Base-by-base conservation (phyloP, 1,284 basidiomycete species). In the Microbotryomycetes sp. region DNA sequence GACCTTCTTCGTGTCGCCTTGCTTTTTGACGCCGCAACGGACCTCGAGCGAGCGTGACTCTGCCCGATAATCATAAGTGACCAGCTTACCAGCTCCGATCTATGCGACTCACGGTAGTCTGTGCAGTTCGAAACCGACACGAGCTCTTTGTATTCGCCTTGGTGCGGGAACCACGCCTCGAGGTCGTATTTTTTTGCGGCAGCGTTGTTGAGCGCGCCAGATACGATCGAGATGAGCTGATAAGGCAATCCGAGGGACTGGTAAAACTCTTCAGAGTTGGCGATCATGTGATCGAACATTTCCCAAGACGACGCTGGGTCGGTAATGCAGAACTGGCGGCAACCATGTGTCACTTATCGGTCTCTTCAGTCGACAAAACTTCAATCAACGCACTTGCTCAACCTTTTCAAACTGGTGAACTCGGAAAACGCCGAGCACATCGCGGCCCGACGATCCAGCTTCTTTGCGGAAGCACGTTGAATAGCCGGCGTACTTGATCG, bases 371-470 rank as follows among this genome's bases (percentile, higher is more conserved):
- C 30, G 23, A 4, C 4, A 5, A 21, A 23, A 52, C 13, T 13
- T 2, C 28, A 2, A 2, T 5, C 6, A 0, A 60, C 76, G 54
- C 50, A 79, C 79, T 75, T 83, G 82, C 76, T 99, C 96, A 56
- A 99, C 83, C 79, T 99, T 99, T 78, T 99, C 96, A 71, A 99
- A 99, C 78, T 99, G 96, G 76, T 99, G 96, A 55, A 98, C 93
- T 41, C 96, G 89, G 85, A 98, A 98, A 77, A 97, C 97, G 61
- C 94, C 96, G 92, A 94, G 97, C 79, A 96, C 97, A 73, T 99
- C 96, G 60, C 91, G 87, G 16, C 96, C 96, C 49, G 92, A 91
- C 4, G 90, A 88, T 52, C 94, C 96, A 4, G 94, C 94, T 79
- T 99, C 94, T 78, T 97, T 98, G 52, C 96, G 85, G 86, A 99